Conservation (phyloP, 2,329 filamentous ascomycete genomes). For the Diaporthe vexans region DNA sequence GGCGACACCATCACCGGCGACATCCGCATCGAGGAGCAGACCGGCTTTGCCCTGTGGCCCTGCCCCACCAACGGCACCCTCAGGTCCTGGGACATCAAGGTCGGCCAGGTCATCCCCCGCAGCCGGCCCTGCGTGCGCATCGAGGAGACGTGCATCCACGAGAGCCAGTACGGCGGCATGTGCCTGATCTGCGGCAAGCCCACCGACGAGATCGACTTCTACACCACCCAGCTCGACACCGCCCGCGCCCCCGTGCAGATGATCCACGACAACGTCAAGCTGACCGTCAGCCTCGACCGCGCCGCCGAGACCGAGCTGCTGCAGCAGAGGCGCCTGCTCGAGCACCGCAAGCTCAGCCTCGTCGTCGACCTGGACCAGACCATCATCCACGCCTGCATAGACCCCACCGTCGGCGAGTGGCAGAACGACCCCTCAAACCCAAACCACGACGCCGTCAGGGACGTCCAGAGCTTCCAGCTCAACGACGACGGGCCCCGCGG, state of each 20-base stretch:
- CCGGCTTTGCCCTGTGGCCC: constrained; percentile 82
- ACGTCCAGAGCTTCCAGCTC: constrained; percentile 90
- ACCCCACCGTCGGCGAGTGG: constrained; percentile 97
- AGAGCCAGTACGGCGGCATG: constrained; percentile 90
- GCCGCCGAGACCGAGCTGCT: constrained; percentile 88
- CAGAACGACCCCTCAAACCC: constrained; percentile 89
- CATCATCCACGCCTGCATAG: constrained; percentile 97
- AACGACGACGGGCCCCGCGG: constrained; percentile 85
- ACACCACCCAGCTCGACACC: constrained; percentile 82
- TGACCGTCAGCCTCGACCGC: constrained; percentile 87
- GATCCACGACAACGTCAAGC: constrained; percentile 89
- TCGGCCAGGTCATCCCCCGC: constrained; percentile 73
- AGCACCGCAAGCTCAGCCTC: constrained; percentile 86
- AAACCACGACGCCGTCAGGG: constrained; percentile 90
- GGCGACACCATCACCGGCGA: constrained; percentile 74
- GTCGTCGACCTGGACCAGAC: constrained; percentile 99
- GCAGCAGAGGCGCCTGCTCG: constrained; percentile 84
- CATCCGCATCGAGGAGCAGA: constrained; percentile 76
- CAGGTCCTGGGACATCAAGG: constrained; percentile 80
- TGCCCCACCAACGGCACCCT: constrained; percentile 87
- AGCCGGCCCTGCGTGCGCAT: constrained; percentile 78
- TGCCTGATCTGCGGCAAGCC: constrained; percentile 95
- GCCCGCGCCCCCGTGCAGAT: constrained; percentile 94
- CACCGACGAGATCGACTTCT: constrained; percentile 93
- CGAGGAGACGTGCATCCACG: constrained; percentile 91